A percentile compares a stretch with the other conserved stretches of the same genome.
Conservation (phyloP, 2,329 filamentous ascomycete species). For the Pyrenophora teres region DNA sequence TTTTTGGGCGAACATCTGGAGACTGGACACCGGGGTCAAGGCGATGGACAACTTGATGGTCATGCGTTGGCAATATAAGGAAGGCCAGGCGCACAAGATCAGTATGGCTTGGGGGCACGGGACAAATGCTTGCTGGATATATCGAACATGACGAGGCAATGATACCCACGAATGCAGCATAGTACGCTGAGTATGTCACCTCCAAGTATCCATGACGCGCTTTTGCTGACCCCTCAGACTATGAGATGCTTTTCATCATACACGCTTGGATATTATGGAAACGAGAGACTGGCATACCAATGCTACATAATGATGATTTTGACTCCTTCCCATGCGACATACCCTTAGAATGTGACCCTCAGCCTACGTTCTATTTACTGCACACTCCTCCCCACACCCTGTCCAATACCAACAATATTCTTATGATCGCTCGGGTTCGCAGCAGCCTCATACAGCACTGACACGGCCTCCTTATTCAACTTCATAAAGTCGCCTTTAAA, state of each 20-base stretch:
- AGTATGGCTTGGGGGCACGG: background rate
- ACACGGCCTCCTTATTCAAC: slow-evolving; percentile 78
- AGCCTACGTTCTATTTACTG: slow-evolving; percentile 23
- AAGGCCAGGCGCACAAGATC: background rate
- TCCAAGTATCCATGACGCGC: background rate
- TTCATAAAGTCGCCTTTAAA: slow-evolving; percentile 96
- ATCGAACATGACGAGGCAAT: slow-evolving; percentile 5
- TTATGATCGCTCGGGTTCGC: slow-evolving; percentile 89
- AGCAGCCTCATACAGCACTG: slow-evolving; percentile 91
- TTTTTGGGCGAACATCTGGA: background rate
- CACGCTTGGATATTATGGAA: background rate
- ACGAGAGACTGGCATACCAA: background rate
- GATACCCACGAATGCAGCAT: slow-evolving; percentile 23
- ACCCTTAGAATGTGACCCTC: too few relatives aligned
- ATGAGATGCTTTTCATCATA: slow-evolving; percentile 5
- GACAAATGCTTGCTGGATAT: slow-evolving; percentile 3
- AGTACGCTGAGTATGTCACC: slow-evolving; percentile 28
- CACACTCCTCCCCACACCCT: slow-evolving; percentile 44
- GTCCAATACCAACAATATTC: slow-evolving; percentile 47
- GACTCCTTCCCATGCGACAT: too few relatives aligned
- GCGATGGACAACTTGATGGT: too few relatives aligned
- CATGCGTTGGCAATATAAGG: too few relatives aligned
- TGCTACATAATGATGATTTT: too few relatives aligned
- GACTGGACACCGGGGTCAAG: too few relatives aligned
- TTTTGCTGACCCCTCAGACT: slow-evolving; percentile 21